Base-by-base conservation (phyloP, 179 eudicot genomes). In the Beta corolliflora region DNA sequence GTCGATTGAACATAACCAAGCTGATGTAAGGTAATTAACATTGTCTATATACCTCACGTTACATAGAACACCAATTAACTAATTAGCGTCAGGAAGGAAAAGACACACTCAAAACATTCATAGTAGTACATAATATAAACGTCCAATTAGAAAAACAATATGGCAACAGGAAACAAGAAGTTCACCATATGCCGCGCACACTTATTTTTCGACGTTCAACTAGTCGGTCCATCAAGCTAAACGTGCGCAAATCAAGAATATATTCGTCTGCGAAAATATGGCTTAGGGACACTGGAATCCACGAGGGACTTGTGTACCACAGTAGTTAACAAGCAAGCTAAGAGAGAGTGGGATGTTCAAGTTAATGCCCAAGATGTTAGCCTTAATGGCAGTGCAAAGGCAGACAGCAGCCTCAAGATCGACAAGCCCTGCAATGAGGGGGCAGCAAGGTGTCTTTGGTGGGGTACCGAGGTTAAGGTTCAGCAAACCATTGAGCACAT, bases 351-450 rank as follows among this genome's bases (percentile, higher is more conserved):
- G 90, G 23, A 86, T 78, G 45, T 89, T 85, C 25, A 89, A 88
- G 77, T 86, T 85, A 44, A 86, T 83, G 9, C 91, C 92, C 73
- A 89, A 55, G 8, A 88, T 84, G 69, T 88, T 85, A 31, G 90
- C 90, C 74, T 80, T 88, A 41, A 89, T 84, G 75, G 92, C 90
- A 1, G 92, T 89, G 89, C 92, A 89, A 75, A 89, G 92, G 77
- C 92, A 89, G 2, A 89, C 80, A 3, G 92, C 92, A 0, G 92
- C 92, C 31, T 89, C 92, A 5, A 84, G 84, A 73, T 89, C 90
- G 15, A 72, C 83, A n/a, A 89, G 86, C 18, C 89, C 92, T 7
- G 61, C 63, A 10, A 89, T 82, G 61, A 89, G 89, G 11, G 88
- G 44, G 88, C 92, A 89, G 77, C 92, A 89, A 0, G 90, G 89